These are phyloP conservation scores for Microbotryum silenes-acaulis DNA, from an alignment of 1,284 basidiomycete species.

Conservation along the genomic window DNA sequence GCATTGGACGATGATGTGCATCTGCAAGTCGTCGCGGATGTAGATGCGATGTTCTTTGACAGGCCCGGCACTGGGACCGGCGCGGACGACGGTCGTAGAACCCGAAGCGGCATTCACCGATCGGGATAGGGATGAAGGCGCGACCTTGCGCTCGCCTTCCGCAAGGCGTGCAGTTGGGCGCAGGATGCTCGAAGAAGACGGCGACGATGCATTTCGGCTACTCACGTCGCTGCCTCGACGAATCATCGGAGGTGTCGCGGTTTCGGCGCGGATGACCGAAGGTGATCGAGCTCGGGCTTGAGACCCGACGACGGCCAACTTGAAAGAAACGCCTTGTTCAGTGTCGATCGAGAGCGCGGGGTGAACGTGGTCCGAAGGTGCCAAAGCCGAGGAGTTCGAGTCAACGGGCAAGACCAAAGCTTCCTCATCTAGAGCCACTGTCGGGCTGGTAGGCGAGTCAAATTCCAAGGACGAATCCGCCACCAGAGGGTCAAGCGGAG, in stretches of 20 bases:
- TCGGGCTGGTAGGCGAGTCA: slow-evolving; percentile 11
- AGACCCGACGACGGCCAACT: too few relatives aligned
- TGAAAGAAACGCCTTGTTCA: too few relatives aligned
- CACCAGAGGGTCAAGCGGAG: slow-evolving; percentile 23
- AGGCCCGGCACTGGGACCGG: background rate
- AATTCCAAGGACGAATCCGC: slow-evolving; percentile 22
- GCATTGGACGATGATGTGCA: slow-evolving; percentile 6
- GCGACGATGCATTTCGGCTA: background rate
- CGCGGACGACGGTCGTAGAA: background rate
- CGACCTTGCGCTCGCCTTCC: too few relatives aligned
- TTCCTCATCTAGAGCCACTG: too few relatives aligned
- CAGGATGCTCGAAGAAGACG: too few relatives aligned
- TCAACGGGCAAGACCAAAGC: too few relatives aligned
- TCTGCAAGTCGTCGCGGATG: background rate
- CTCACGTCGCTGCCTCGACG: background rate
- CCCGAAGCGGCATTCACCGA: background rate
- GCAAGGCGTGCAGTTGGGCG: too few relatives aligned
- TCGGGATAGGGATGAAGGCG: background rate
- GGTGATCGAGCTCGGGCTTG: too few relatives aligned
- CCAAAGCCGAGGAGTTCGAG: too few relatives aligned
- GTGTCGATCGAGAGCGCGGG: too few relatives aligned
- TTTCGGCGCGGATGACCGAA: background rate
- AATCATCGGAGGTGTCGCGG: background rate
- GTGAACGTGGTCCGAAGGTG: too few relatives aligned
- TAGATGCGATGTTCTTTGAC: slow-evolving; percentile 16